Percentiles rank a stretch among this genome's conserved stretches.
Conservation (phyloP, 768 basidiomycete species). For the Mycena alexandri region DNA sequence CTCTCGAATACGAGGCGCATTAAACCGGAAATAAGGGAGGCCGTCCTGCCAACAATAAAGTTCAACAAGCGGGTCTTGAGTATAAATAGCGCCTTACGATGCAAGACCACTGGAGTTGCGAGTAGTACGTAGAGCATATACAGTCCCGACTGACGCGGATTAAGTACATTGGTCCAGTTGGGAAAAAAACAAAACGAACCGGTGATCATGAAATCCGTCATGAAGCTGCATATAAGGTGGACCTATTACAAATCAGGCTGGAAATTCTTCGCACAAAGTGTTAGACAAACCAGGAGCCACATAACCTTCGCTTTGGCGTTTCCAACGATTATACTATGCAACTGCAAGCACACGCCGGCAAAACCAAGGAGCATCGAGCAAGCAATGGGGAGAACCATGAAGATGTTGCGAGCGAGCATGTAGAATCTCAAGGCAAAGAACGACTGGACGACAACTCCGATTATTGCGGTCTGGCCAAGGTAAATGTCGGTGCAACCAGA, state of each 20-base stretch:
- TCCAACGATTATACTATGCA: conserved; percentile 32
- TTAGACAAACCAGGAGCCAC: conserved; percentile 30
- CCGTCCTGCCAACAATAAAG: conserved; percentile 1
- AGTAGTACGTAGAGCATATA: conserved; percentile 12
- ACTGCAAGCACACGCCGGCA: conserved; percentile 26
- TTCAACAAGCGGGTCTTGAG: background rate
- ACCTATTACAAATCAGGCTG: conserved; percentile 5
- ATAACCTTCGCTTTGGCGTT: conserved; percentile 31
- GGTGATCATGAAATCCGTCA: conserved; percentile 33
- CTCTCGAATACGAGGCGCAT: conserved; percentile 33
- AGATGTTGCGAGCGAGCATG: conserved; percentile 26
- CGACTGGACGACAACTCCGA: conserved; percentile 27
- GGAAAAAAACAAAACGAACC: too few species aligned
- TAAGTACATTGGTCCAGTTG: too few species aligned
- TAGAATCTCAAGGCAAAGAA: conserved; percentile 34
- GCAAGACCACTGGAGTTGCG: conserved; percentile 25
- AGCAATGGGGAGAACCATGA: conserved; percentile 6
- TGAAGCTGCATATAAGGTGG: conserved; percentile 31
- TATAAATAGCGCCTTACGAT: conserved; percentile 9
- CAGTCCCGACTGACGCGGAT: conserved; percentile 10
- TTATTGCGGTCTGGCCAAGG: conserved; percentile 23
- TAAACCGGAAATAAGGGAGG: conserved; percentile 29
- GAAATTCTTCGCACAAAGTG: background rate
- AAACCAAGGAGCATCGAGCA: conserved; percentile 32
- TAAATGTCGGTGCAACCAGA: background rate